Evolutionary conservation across 2,329 filamentous ascomycete genomes (phyloP), one percentile per base, ranked within the genome.

Genomic region (Cytospora schulzeri): DNA sequence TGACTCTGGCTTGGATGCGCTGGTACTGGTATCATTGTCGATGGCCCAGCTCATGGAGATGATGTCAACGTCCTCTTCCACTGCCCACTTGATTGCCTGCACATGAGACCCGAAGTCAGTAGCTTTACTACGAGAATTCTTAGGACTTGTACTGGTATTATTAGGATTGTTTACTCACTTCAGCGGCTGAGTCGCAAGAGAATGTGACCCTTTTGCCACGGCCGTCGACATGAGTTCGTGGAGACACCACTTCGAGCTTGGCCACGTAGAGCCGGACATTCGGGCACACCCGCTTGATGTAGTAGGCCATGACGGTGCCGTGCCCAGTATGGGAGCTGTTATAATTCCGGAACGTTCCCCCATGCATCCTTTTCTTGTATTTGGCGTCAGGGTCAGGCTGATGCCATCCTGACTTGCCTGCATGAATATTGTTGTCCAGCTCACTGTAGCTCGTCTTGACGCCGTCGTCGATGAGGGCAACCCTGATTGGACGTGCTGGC

Each of bases 31-130:
- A 14, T 53, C 33, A 22, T 56, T 29, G 24, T 64, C 41, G 50
- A 64, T 64, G 7, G 57, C 28, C 62, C 62, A 60, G 57, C 62
- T 64, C 57, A 64, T 64, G 19, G 50, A 64, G 51, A 64, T 64
- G 50, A 64, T 50, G 57, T 64, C 55, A 5, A 64, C 55, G 11
- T 48, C 33, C 26, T 54, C 19, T 28, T 60, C 29, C 15, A 60
- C 53, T 12, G 62, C 62, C 50, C 62, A 60, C 22, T 60, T 41
- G 6, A 64, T 60, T 12, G 62, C 56, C 57, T 64, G 38, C 4
- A 22, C 14, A 7, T 17, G 15, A 17, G n/a, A 22, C 15, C 15
- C 15, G 17, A 19, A 33, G 31, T 33, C 31, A 33, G 31, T 11
- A n/a, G n/a, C n/a, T n/a, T n/a, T n/a, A n/a, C n/a, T n/a, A n/a